Evolutionary conservation across 495 filamentous ascomycete genomes (phyloP), one percentile per base, ranked within the genome.

Genomic region (Penicillium coprophilum): DNA sequence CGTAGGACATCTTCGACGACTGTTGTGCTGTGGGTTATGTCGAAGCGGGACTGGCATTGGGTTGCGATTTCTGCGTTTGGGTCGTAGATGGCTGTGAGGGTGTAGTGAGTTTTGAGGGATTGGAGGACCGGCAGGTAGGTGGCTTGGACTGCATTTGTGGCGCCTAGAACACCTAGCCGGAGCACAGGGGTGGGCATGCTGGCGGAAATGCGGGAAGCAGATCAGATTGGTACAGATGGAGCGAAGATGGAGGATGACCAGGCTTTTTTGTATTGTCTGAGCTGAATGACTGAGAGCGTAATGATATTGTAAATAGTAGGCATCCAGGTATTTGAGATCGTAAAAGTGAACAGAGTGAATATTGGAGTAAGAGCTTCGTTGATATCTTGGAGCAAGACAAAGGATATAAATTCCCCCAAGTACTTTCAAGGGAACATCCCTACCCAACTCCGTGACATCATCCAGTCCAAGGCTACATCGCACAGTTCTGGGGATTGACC

Each of bases 101-200:
- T 50, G 72, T 70, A 84, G 50, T 60, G 63, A 15, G 69, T 56
- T 24, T 58, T 55, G 43, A 84, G 73, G 24, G 76, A 60, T 30
- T 59, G 54, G 9, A 85, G 65, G 17, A 66, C 70, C 21, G 80
- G 79, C 12, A 84, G 66, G 60, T 83, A 79, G 53, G 76, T 71
- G 17, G 74, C 71, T 66, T 82, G 76, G 39, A 80, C 68, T 17
- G 80, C 68, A 39, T 77, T 68, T 40, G 66, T 56, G 23, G 68
- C 64, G 48, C 80, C 77, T 36, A 83, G 66, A 46, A 83, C 74
- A 24, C 80, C 80, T 23, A 82, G 63, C 24, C 61, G 63, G 31
- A 76, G 59, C 15, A 51, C n/a, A 12, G 23, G 21, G n/a, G 15
- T 39, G n/a, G 34, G 3, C 49, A 51, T 51, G n/a, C 15, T 28